phyloP scores from a whole-genome alignment of 2,329 filamentous ascomycete genomes.

The Elsinoe arachidis region DNA sequence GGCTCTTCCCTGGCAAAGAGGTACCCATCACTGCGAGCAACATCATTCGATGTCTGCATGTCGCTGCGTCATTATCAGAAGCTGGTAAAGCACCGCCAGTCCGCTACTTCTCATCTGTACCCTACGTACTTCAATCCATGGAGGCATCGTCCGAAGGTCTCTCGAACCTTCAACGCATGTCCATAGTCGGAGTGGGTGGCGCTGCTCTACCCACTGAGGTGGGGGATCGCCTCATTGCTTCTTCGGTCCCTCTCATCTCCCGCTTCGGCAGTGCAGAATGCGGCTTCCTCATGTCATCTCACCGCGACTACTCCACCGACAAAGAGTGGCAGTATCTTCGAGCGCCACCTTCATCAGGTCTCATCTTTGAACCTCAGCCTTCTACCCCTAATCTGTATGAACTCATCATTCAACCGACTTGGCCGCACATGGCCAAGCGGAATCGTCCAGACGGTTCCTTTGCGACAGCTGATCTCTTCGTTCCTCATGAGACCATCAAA shows the following conservation, averaged over 20 bases:
- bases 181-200: slow-evolving; percentile 56
- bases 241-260: slow-evolving; percentile 49
- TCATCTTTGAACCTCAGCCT: neutral
- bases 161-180: slow-evolving; percentile 41
- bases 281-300: slow-evolving; percentile 56
- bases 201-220: slow-evolving; percentile 47
- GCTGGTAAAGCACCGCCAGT: slow-evolving; percentile 29
- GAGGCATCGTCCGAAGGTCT: slow-evolving; percentile 37
- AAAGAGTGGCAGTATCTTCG: slow-evolving; percentile 55
- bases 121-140: slow-evolving; percentile 49
- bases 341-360: neutral
- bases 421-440: slow-evolving; percentile 52
- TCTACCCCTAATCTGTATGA: slow-evolving; percentile 37
- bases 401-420: slow-evolving; percentile 46
- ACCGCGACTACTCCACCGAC: slow-evolving; percentile 47
- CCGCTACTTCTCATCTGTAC: slow-evolving; percentile 55
- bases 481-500: slow-evolving; percentile 41
- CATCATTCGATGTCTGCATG: slow-evolving; percentile 40
- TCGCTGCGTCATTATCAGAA: slow-evolving; percentile 24
- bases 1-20: slow-evolving; percentile 52
- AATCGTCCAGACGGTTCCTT: slow-evolving; percentile 54
- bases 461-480: slow-evolving; percentile 56
- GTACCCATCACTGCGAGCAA: slow-evolving; percentile 50
- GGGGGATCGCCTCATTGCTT: slow-evolving; percentile 45
- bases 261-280: slow-evolving; percentile 59